Conservation (phyloP, 2,329 filamentous ascomycete genomes). For the Fusarium papillatum region DNA sequence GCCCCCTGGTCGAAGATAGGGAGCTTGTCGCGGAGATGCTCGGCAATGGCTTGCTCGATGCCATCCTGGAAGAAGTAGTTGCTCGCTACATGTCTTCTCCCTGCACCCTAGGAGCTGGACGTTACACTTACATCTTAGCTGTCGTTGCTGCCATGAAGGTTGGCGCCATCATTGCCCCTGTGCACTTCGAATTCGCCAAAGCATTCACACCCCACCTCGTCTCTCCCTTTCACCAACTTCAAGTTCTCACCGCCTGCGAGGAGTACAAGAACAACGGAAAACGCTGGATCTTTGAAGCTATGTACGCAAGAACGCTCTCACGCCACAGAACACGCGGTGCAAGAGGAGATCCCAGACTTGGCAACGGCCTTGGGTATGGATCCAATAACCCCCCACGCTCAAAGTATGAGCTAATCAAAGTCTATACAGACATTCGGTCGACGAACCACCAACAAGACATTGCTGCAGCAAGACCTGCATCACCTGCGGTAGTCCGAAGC, state of each 20-base stretch:
- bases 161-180: background rate
- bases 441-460: background rate
- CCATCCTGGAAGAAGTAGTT: background rate
- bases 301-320: background rate
- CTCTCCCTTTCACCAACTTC: constrained; percentile 8
- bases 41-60: background rate
- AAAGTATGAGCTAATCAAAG: background rate
- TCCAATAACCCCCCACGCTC: background rate
- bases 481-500: background rate
- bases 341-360: background rate
- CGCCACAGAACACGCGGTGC: background rate
- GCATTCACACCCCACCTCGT: background rate
- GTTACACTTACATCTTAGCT: background rate
- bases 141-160: background rate
- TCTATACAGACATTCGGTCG: background rate
- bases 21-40: background rate
- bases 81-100: background rate
- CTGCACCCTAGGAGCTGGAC: background rate
- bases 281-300: constrained; percentile 5
- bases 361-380: constrained; percentile 3
- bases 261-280: constrained; percentile 12
- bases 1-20: background rate
- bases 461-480: constrained; percentile 3
- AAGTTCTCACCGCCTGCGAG: constrained; percentile 1
- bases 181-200: background rate